A percentile compares a stretch with the other conserved stretches of the same genome.
These are phyloP conservation scores for Quercus phellos DNA, from an alignment of 331 rosid genomes.

Conservation along the genomic window DNA sequence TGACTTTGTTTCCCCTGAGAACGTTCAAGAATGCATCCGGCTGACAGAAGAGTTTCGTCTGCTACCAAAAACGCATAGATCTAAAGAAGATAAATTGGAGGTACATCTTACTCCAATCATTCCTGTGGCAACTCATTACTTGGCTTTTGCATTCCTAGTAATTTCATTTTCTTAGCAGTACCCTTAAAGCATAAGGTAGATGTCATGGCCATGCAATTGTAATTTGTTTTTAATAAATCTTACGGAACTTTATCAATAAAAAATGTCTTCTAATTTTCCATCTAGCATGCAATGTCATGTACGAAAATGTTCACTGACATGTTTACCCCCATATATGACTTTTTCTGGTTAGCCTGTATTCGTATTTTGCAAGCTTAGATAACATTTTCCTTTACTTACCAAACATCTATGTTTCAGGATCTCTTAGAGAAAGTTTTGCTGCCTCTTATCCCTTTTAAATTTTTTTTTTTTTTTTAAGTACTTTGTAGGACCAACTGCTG, in stretches of 20 bases:
- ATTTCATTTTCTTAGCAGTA: not conserved
- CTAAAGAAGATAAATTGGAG: constrained; percentile 66
- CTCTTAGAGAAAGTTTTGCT: not conserved
- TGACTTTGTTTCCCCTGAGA: constrained; percentile 65
- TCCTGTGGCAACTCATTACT: constrained; percentile 6
- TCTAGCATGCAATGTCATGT: constrained; percentile 1
- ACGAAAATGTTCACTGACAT: not conserved
- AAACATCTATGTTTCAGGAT: not conserved
- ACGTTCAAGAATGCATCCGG: constrained; percentile 48
- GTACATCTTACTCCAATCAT: constrained; percentile 26
- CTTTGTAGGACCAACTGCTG: not conserved
- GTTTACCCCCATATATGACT: not conserved
- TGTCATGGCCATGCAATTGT: not conserved
- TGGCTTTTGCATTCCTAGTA: not conserved
- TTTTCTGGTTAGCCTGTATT: not conserved
- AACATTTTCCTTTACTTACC: not conserved
- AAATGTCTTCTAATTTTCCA: not conserved
- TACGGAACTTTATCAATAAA: not conserved
- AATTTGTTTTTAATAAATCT: not conserved
- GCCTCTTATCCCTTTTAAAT: not conserved
- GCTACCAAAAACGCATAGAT: constrained; percentile 54
- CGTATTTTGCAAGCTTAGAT: not conserved
- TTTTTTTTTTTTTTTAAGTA: not conserved
- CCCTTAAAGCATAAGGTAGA: not conserved
- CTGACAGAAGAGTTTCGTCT: constrained; percentile 55